Evolutionary conservation across 1,139 yeast species (phyloP).

Genomic region (Pichia terricola): DNA sequence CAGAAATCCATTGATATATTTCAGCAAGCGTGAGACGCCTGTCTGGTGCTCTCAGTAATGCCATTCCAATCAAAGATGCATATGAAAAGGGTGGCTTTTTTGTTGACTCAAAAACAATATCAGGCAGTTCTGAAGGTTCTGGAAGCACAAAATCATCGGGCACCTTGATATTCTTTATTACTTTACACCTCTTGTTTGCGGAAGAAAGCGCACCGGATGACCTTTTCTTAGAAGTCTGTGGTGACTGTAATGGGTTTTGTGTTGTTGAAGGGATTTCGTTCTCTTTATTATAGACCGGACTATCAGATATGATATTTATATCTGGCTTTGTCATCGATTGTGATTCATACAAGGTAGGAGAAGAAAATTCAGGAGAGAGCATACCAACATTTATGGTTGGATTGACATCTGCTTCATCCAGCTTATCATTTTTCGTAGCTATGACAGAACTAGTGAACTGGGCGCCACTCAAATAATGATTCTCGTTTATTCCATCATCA

Average conservation of each 20-base stretch:
- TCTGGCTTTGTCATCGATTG: too few relatives aligned
- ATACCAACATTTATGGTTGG: slow-evolving; percentile 14
- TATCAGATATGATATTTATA: slow-evolving; percentile 3
- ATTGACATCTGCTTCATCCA: neutral
- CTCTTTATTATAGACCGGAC: slow-evolving; percentile 1
- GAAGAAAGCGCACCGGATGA: neutral
- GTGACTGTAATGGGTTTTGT: slow-evolving; percentile 4
- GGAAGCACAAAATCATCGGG: slow-evolving; percentile 24
- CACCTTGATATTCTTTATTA: slow-evolving; percentile 17
- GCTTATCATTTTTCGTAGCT: neutral
- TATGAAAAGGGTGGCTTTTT: slow-evolving; percentile 88
- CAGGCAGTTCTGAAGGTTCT: slow-evolving; percentile 25
- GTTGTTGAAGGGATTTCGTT: slow-evolving; percentile 2
- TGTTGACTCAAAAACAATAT: slow-evolving; percentile 18
- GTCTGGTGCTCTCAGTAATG: slow-evolving; percentile 75
- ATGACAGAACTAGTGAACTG: neutral
- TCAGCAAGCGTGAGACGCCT: slow-evolving; percentile 80
- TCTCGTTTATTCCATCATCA: neutral
- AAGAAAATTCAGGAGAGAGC: slow-evolving; percentile 27
- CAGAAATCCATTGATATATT: slow-evolving; percentile 88
- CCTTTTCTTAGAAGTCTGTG: slow-evolving; percentile 8
- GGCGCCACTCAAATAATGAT: neutral
- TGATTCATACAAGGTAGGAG: slow-evolving; percentile 19
- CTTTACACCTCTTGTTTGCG: slow-evolving; percentile 13
- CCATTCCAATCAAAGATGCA: slow-evolving; percentile 90